Base-by-base conservation (phyloP, 2,329 filamentous ascomycete genomes). In the Aspergillaceae sp. region DNA sequence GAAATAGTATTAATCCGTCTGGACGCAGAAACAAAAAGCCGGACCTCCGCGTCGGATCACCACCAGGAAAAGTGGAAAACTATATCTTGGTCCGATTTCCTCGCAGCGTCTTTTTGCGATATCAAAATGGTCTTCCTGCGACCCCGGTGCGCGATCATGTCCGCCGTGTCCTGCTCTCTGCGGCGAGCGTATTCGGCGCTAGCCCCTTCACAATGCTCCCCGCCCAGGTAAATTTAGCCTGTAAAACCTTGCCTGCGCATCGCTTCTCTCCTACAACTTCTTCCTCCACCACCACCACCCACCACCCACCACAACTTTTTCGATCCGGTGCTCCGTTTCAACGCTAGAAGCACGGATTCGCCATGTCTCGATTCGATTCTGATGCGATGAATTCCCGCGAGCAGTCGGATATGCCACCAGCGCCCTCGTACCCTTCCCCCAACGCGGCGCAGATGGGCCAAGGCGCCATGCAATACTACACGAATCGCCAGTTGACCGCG, bases 361-460 rank as follows among this genome's bases (percentile, higher is more conserved):
- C 29, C 46, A 34, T 34, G 40, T 43, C 50, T 50, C 43, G 47
- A 46, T 40, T 43, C 45, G 41, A 36, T 40, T 51, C 37, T 29
- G 46, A 42, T 46, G 49, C 49, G 36, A 70, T 71, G 67, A 68
- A 69, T 52, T 60, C 66, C 34, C 61, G 67, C 55, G 67, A 71
- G 46, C 65, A 68, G 46, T 61, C 63, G 46, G 68, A 71, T 51
- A 64, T 70, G 61, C 63, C 67, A 60, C 63, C 67, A 56, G 62
- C 61, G 28, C 59, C 62, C n/a, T 71, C 68, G n/a, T 71, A 70
- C 47, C 66, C 68, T 4, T 70, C 67, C 8, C 66, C 68, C 37
- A 70, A 69, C 54, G 61, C 66, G 44, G 65, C 67, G 56, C 68
- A 71, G 58, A 68, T 70, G 58, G 60, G 60, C 36, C 69, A 71